Evolutionary conservation across 352 stramenopile genomes (phyloP), one percentile per base, ranked within the genome.

Genomic region (Pythium rhizo-oryzae): DNA sequence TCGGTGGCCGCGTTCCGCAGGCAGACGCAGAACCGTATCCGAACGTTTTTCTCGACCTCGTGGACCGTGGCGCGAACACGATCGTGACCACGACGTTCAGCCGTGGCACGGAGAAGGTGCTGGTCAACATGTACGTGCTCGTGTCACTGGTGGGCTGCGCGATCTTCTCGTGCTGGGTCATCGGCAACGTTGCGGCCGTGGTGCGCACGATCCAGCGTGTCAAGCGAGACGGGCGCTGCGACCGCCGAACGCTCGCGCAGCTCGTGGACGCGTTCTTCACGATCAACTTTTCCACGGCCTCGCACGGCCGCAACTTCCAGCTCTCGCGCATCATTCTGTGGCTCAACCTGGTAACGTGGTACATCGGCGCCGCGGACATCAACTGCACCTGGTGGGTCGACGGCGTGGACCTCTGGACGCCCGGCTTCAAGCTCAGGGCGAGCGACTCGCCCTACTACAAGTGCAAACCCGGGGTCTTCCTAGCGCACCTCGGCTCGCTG

Each of bases 371-470:
- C 1, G 47, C 62, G 2, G 61, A 74, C n/a, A 69, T 35, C 56
- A 64, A 62, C 55, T 74, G 67, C 33, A 65, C 60, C 49, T 74
- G 67, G 67, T 74, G 51, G 49, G 44, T 74, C 1, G 28, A 69
- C 13, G 65, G 65, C 24, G 52, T 67, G 1, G 65, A 72, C 21
- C 41, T 72, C 16, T 72, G 67, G 60, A 73, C 59, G 23, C 39
- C 54, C 4, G 59, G 67, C 2, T 69, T 62, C 23, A 9, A 58
- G 35, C 51, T 66, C 12, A 28, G 43, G 4, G 18, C 54, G 2
- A 62, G 47, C 49, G 67, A 67, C 25, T 74, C 67, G 8, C 67
- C 67, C n/a, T 60, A 69, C 43, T 73, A 73, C 59, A 59, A 62
- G 59, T 73, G 61, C 33, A 64, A 69, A 9, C 59, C 67, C 9